A percentile compares a stretch with the other conserved stretches of the same genome.
Conservation (phyloP, 148 eudicot species). For the Oxyria digyna region DNA sequence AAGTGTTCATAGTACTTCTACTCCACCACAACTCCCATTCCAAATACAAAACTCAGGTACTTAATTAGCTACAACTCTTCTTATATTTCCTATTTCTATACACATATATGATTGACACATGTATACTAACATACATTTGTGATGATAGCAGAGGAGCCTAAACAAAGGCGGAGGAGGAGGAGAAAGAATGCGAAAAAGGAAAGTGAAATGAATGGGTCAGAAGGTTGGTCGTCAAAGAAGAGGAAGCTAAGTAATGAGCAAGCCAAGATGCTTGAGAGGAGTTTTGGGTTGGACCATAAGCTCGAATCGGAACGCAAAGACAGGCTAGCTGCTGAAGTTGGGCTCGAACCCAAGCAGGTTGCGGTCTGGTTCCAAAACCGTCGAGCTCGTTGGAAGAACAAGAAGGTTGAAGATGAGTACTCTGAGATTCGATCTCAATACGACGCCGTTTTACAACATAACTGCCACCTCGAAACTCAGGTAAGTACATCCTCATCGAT, state of each 20-base stretch:
- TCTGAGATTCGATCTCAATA: conserved; percentile 41
- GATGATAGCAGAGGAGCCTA: conserved; percentile 16
- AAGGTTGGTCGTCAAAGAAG: conserved; percentile 23
- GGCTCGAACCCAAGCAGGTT: conserved; percentile 75
- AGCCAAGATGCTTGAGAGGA: conserved; percentile 40
- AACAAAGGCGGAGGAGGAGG: conserved; percentile 31
- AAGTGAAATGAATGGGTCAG: conserved; percentile 6
- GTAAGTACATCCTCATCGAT: conserved; percentile 19
- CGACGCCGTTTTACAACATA: conserved; percentile 37
- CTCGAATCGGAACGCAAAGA: conserved; percentile 78
- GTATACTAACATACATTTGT: neutral
- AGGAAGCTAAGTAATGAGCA: conserved; percentile 58
- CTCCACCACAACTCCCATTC: neutral
- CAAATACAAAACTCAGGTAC: neutral
- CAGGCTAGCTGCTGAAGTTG: conserved; percentile 53
- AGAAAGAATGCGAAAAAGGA: conserved; percentile 25
- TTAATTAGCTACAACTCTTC: too few species aligned
- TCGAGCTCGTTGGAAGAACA: conserved; percentile 77
- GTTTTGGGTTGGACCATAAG: conserved; percentile 64
- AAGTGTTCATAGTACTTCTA: too few species aligned
- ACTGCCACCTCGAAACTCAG: conserved; percentile 67
- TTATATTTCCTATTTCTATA: too few species aligned
- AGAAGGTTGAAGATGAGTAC: conserved; percentile 69
- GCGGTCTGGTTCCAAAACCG: conserved; percentile 97
- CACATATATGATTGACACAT: neutral